Conservation (phyloP, 495 filamentous ascomycete genomes). For the Penicillium angulare region DNA sequence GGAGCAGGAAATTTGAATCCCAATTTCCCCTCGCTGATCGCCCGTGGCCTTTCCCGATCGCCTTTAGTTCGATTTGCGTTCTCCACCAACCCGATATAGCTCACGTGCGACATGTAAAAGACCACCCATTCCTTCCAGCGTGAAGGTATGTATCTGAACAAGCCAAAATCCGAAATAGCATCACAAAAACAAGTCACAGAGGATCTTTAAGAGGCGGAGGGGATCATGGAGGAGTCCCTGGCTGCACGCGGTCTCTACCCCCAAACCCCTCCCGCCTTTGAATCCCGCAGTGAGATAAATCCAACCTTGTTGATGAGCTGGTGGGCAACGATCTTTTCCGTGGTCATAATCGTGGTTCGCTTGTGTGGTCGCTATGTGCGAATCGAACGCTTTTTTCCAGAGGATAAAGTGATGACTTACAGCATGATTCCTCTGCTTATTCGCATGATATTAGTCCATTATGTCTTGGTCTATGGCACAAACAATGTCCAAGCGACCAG, state of each 20-base stretch:
- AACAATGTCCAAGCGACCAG: slow-evolving; percentile 64
- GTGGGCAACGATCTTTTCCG: slow-evolving; percentile 86
- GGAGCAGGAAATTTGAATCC: background rate
- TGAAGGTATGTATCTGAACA: background rate
- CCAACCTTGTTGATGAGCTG: slow-evolving; percentile 86
- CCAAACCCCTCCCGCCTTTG: slow-evolving; percentile 55
- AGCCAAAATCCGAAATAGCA: background rate
- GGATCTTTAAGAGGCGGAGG: slow-evolving; percentile 31
- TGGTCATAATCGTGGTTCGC: slow-evolving; percentile 75
- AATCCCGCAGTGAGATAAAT: slow-evolving; percentile 56
- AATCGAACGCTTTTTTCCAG: slow-evolving; percentile 75
- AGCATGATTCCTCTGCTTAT: slow-evolving; percentile 76
- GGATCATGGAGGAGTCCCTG: slow-evolving; percentile 16
- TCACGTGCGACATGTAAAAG: slow-evolving; percentile 31
- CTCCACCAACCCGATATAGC: slow-evolving; percentile 3
- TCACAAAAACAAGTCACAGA: background rate
- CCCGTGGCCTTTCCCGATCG: no score
- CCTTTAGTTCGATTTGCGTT: slow-evolving; percentile 3
- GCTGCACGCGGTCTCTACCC: slow-evolving; percentile 23
- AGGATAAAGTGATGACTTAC: slow-evolving; percentile 82
- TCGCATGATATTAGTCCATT: slow-evolving; percentile 84
- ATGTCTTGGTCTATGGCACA: slow-evolving; percentile 79
- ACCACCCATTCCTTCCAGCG: background rate
- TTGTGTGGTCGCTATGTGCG: slow-evolving; percentile 76
- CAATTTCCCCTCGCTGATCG: background rate